Conservation (phyloP, 108 stramenopile genomes). For the Poteriospumella lacustris region DNA sequence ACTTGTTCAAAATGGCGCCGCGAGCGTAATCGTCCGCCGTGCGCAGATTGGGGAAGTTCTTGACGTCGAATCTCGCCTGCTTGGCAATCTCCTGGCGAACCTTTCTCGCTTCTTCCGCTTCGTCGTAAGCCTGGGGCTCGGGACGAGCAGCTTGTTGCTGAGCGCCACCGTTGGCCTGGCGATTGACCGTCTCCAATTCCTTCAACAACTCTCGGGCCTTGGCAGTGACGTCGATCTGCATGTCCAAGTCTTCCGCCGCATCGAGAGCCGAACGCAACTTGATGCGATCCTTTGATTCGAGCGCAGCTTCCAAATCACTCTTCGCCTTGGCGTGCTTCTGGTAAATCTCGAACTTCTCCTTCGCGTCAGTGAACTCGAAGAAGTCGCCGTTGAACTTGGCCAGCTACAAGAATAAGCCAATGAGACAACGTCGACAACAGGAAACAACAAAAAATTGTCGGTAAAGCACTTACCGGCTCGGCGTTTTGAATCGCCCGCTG, state of each 20-base stretch:
- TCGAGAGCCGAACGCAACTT: slow-evolving; percentile 52
- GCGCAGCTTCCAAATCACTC: slow-evolving; percentile 39
- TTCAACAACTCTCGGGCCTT: slow-evolving; percentile 37
- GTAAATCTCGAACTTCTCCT: not conserved
- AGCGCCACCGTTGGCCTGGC: not conserved
- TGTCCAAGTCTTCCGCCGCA: slow-evolving; percentile 51
- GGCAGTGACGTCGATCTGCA: slow-evolving; percentile 43
- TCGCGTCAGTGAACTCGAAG: not conserved
- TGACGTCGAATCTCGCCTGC: slow-evolving; percentile 39
- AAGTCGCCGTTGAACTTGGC: not conserved
- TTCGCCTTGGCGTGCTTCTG: slow-evolving; percentile 50
- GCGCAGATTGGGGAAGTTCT: slow-evolving; percentile 56
- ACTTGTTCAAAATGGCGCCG: slow-evolving; percentile 55
- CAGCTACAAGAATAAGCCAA: not conserved
- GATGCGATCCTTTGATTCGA: slow-evolving; percentile 36
- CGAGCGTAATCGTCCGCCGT: slow-evolving; percentile 54
- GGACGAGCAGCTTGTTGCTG: not conserved
- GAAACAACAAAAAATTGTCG: not conserved
- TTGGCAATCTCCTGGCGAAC: slow-evolving; percentile 16
- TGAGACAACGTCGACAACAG: not conserved
- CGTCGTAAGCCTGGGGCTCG: slow-evolving; percentile 16
- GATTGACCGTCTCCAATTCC: not conserved
- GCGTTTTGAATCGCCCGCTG: slow-evolving; percentile 28
- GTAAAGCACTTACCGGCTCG: not conserved
- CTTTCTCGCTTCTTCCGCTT: slow-evolving; percentile 23